These are phyloP conservation scores for Neoscytalidium dimidiatum DNA, from an alignment of 2,329 filamentous ascomycete species.

Conservation along the genomic window DNA sequence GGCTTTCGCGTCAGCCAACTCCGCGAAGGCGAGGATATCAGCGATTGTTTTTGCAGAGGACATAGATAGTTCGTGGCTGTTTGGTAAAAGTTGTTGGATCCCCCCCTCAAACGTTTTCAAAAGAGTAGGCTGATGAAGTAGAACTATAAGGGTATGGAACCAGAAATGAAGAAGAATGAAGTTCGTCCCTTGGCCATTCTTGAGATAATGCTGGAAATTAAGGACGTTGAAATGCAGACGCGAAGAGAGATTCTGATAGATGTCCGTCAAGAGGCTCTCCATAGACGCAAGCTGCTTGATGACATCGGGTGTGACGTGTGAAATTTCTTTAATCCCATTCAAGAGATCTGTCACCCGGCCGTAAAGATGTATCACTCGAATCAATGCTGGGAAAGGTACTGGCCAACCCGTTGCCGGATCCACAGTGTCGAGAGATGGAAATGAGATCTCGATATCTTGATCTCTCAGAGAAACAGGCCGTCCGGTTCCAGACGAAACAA, in stretches of 20 bases:
- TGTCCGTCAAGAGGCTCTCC: conserved; percentile 75
- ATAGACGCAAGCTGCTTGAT: conserved; percentile 72
- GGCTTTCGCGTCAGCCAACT: conserved; percentile 81
- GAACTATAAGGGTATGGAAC: conserved; percentile 84
- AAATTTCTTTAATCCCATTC: conserved; percentile 74
- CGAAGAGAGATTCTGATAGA: conserved; percentile 73
- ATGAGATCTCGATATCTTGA: conserved; percentile 79
- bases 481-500: conserved; percentile 85
- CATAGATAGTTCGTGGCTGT: conserved; percentile 81
- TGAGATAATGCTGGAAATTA: conserved; percentile 85
- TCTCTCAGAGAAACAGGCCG: conserved; percentile 81
- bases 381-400: conserved; percentile 75
- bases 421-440: conserved; percentile 59
- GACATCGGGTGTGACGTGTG: conserved; percentile 74
- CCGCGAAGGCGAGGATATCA: conserved; percentile 83
- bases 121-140: conserved; percentile 81
- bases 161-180: conserved; percentile 87
- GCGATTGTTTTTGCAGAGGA: conserved; percentile 90
- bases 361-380: conserved; percentile 83
- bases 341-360: conserved; percentile 81
- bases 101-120: conserved; percentile 72
- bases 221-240: conserved; percentile 79
- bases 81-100: conserved; percentile 72
- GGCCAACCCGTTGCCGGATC: conserved; percentile 66
- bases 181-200: conserved; percentile 77